Evolutionary conservation across 1,284 basidiomycete species (phyloP).

Genomic region (Cutaneotrichosporon curvatum): DNA sequence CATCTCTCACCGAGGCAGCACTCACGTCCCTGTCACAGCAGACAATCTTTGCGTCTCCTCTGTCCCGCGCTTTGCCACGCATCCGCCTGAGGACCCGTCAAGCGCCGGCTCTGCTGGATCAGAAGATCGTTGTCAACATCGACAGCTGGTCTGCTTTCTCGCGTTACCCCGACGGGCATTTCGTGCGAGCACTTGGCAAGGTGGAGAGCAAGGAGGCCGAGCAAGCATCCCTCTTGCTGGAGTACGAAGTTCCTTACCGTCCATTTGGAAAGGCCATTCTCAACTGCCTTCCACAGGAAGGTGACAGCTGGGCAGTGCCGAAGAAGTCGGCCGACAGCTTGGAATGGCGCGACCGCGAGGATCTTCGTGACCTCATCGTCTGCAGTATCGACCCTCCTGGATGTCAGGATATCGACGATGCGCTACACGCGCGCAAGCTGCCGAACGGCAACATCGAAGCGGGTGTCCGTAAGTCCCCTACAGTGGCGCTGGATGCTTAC

Average conservation of each 20-base stretch:
- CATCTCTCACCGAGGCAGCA: constrained; percentile 72
- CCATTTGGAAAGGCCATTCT: constrained; percentile 93
- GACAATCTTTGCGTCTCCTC: constrained; percentile 90
- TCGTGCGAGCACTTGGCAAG: constrained; percentile 84
- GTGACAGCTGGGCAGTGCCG: constrained; percentile 89
- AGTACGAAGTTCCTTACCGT: constrained; percentile 93
- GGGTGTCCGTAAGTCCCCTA: constrained; percentile 76
- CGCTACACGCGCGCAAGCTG: constrained; percentile 81
- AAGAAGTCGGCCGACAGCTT: constrained; percentile 55
- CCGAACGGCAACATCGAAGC: constrained; percentile 95
- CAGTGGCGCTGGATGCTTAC: not conserved
- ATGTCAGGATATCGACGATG: constrained; percentile 99
- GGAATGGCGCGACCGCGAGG: constrained; percentile 80
- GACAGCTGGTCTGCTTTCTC: constrained; percentile 84
- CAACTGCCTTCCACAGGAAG: constrained; percentile 82
- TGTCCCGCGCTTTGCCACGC: constrained; percentile 83
- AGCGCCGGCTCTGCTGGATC: constrained; percentile 75
- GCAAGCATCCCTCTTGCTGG: constrained; percentile 85
- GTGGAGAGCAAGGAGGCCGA: constrained; percentile 94
- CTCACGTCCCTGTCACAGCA: constrained; percentile 77
- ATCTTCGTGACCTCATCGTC: constrained; percentile 76
- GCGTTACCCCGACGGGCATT: constrained; percentile 94
- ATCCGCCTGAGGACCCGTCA: constrained; percentile 93
- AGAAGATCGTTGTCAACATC: constrained; percentile 94
- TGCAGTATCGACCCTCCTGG: constrained; percentile 97